A percentile compares a stretch with the other conserved stretches of the same genome.
Conservation (phyloP, 257 asterid species). For the Echites panduratus region DNA sequence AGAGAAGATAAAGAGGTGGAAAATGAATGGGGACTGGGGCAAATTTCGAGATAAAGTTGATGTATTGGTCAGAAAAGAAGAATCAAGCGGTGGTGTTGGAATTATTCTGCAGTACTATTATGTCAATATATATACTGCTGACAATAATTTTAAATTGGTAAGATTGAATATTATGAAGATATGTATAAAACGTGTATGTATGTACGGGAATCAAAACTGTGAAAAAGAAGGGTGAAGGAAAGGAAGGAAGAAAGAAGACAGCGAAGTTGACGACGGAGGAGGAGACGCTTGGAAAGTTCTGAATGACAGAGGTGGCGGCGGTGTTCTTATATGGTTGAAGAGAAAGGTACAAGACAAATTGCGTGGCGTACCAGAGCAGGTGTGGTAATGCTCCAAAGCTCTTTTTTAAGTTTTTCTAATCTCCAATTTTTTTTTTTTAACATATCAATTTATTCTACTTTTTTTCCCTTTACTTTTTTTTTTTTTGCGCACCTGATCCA, state of each 20-base stretch:
- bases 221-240: background rate
- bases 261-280: background rate
- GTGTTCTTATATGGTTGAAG: background rate
- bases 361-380: background rate
- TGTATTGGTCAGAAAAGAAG: background rate
- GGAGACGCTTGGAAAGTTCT: conserved; percentile 13
- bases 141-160: background rate
- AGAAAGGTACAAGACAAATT: background rate
- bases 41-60: background rate
- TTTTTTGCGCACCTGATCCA: no score
- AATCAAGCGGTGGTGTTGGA: conserved; percentile 3
- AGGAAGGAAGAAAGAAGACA: background rate
- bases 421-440: no score
- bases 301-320: background rate
- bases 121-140: background rate
- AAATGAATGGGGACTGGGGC: background rate
- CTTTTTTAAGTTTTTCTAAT: no score
- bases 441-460: no score
- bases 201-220: background rate
- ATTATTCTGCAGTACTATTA: background rate
- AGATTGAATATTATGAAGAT: background rate
- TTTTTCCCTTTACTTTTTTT: no score
- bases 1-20: background rate
- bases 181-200: background rate
- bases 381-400: background rate